A percentile compares a stretch with the other conserved stretches of the same genome.
phyloP scores from a whole-genome alignment of 2,329 filamentous ascomycete genomes.

The Xylaria sp. region DNA sequence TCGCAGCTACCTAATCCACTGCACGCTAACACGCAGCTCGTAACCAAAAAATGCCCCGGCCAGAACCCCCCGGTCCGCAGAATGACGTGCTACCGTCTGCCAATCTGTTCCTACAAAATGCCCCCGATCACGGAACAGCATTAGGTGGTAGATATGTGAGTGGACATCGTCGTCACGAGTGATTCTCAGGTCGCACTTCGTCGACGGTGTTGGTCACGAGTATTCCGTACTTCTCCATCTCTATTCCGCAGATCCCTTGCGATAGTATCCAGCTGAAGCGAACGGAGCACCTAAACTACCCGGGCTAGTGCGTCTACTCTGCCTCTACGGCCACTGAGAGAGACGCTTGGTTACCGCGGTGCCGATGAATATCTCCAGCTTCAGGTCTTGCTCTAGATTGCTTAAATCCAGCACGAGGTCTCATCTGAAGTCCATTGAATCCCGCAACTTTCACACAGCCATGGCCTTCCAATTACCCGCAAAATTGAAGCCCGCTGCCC shows the following conservation, averaged over 20 bases:
- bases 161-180: not conserved
- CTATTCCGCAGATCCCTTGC: too few relatives aligned
- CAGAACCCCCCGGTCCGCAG: not conserved
- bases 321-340: not conserved
- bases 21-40: not conserved
- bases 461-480: slow-evolving; percentile 38
- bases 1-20: not conserved
- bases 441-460: slow-evolving; percentile 29
- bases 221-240: too few relatives aligned
- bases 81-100: slow-evolving; percentile 7
- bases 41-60: too few relatives aligned
- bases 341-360: not conserved
- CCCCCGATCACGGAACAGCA: slow-evolving; percentile 15
- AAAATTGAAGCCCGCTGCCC: slow-evolving; percentile 47
- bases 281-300: not conserved
- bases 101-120: not conserved
- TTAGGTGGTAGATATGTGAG: too few relatives aligned
- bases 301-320: not conserved
- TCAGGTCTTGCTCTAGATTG: slow-evolving; percentile 8
- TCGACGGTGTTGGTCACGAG: too few relatives aligned
- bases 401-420: slow-evolving; percentile 1
- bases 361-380: slow-evolving; percentile 23
- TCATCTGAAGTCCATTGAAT: slow-evolving; percentile 1
- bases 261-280: too few relatives aligned
- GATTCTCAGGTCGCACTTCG: too few relatives aligned